These are phyloP conservation scores for Casuarina glauca DNA, from an alignment of 306 rosid species.

Conservation along the genomic window DNA sequence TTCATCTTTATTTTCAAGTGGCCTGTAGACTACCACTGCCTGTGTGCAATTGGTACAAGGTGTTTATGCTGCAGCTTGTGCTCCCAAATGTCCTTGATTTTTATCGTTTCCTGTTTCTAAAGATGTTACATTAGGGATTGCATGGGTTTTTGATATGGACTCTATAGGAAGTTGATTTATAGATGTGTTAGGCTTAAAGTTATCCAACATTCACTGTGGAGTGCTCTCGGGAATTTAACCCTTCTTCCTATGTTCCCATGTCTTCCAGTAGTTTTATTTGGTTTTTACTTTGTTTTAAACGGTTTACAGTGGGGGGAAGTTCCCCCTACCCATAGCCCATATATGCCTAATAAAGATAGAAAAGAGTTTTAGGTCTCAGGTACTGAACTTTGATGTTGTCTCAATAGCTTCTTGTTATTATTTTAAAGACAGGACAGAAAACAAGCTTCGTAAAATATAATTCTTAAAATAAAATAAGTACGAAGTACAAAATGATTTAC, in stretches of 20 bases:
- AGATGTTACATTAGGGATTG: not conserved
- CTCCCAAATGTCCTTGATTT: not conserved
- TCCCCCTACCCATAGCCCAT: not conserved
- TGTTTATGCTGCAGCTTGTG: not conserved
- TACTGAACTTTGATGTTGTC: not conserved
- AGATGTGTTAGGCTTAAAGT: not conserved
- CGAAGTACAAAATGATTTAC: not conserved
- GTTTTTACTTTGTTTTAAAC: not conserved
- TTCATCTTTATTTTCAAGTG: not conserved
- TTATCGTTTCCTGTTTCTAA: not conserved
- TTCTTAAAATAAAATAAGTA: not conserved
- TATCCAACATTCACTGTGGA: too few species aligned
- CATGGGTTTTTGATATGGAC: not conserved
- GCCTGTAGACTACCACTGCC: not conserved
- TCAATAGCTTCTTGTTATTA: not conserved
- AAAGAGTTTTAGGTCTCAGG: not conserved
- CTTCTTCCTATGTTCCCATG: too few species aligned
- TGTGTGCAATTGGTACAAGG: not conserved
- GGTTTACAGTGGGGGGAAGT: not conserved
- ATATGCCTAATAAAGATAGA: not conserved
- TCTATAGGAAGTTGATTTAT: not conserved
- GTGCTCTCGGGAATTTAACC: too few species aligned
- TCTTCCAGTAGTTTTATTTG: not conserved
- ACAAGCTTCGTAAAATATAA: not conserved
- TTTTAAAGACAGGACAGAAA: not conserved